Percentiles rank a stretch among this genome's conserved stretches.
Conservation (phyloP, 306 rosid species). For the Trifolium fragiferum region DNA sequence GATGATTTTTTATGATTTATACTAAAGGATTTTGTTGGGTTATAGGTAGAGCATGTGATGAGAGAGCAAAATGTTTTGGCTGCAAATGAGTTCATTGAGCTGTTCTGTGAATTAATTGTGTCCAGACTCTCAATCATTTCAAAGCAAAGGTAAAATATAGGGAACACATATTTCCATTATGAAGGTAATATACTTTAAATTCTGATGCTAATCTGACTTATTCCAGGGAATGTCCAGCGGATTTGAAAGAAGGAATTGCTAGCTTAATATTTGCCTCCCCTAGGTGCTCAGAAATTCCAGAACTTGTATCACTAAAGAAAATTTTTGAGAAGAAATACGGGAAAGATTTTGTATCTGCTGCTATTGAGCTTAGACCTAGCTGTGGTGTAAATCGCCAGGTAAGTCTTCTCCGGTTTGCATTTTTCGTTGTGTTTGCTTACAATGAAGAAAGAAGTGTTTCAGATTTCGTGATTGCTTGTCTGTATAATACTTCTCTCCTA, state of each 20-base stretch:
- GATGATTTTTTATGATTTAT: not conserved
- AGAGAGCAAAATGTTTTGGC: conserved; percentile 94
- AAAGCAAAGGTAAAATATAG: conserved; percentile 71
- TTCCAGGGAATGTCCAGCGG: conserved; percentile 91
- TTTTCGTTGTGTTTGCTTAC: conserved; percentile 2
- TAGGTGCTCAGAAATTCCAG: conserved; percentile 96
- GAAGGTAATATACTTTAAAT: conserved; percentile 5
- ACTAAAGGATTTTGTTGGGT: conserved; percentile 2
- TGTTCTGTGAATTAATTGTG: conserved; percentile 86
- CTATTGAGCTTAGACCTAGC: conserved; percentile 83
- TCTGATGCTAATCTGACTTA: conserved; percentile 42
- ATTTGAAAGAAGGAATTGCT: conserved; percentile 93
- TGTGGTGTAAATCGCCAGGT: conserved; percentile 95
- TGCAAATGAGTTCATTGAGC: conserved; percentile 92
- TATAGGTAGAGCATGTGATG: conserved; percentile 96
- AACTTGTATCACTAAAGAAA: conserved; percentile 67
- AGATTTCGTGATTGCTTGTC: not conserved
- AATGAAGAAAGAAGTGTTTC: conserved; percentile 1
- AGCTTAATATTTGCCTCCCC: conserved; percentile 93
- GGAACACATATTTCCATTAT: not conserved
- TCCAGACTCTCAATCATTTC: conserved; percentile 84
- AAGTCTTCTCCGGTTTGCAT: conserved; percentile 15
- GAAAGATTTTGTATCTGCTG: conserved; percentile 90
- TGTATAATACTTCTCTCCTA: not conserved
- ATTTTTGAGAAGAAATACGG: conserved; percentile 95